phyloP scores from a whole-genome alignment of 306 rosid genomes.

The Sindora glabra region DNA sequence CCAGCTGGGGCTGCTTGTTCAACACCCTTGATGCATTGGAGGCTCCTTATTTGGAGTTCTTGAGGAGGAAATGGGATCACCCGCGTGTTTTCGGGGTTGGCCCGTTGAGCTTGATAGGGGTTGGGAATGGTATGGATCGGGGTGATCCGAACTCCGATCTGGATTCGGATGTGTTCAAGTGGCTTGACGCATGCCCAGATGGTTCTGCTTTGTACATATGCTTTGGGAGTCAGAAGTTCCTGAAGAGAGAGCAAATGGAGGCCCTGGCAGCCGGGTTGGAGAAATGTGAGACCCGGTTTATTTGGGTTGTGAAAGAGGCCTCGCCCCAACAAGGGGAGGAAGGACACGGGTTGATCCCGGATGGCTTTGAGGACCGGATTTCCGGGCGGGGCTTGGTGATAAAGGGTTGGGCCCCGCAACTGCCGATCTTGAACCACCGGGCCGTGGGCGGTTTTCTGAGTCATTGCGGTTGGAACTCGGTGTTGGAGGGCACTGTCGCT shows the following conservation, averaged over 20 bases:
- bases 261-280: slow-evolving; percentile 65
- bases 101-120: slow-evolving; percentile 24
- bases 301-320: slow-evolving; percentile 52
- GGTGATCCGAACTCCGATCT: background rate
- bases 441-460: slow-evolving; percentile 28
- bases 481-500: slow-evolving; percentile 32
- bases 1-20: slow-evolving; percentile 43
- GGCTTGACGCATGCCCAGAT: slow-evolving; percentile 48
- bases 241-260: slow-evolving; percentile 39
- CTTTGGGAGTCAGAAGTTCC: slow-evolving; percentile 65
- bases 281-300: slow-evolving; percentile 27
- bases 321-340: background rate
- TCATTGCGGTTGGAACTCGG: slow-evolving; percentile 42
- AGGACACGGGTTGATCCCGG: slow-evolving; percentile 27
- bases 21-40: slow-evolving; percentile 37
- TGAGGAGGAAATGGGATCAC: slow-evolving; percentile 8
- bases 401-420: slow-evolving; percentile 25
- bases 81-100: slow-evolving; percentile 33
- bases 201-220: slow-evolving; percentile 62
- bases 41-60: slow-evolving; percentile 17
- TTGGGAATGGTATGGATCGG: background rate
- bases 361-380: slow-evolving; percentile 49
- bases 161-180: background rate
- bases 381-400: slow-evolving; percentile 34
- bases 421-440: slow-evolving; percentile 14